Base-by-base conservation (phyloP, 1,284 basidiomycete species). In the Sporisorium exsertum region DNA sequence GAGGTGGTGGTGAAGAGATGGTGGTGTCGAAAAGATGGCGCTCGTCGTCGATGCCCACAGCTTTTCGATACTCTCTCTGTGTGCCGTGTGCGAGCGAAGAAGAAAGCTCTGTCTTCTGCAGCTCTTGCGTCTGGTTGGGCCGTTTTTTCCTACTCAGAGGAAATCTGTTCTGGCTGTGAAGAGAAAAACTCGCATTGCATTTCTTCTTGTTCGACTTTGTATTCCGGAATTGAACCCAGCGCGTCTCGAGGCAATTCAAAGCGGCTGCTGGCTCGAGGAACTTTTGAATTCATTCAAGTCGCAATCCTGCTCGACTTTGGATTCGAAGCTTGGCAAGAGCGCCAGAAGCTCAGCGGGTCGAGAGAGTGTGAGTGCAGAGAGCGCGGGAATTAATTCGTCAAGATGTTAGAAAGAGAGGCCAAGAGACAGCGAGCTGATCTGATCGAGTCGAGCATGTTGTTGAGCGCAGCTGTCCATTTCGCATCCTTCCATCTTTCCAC, bases 371-470 rank as follows among this genome's bases (percentile, higher is more conserved):
- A n/a, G n/a, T n/a, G n/a, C n/a, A n/a, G 37, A 40, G 37, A 13
- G 24, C 46, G 24, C 26, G 27, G 47, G 16, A 32, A 32, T 29
- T 32, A 13, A 47, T n/a, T 37, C 22, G 18, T 22, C 57, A 40
- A 58, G 26, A 58, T 58, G 57, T 58, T 58, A 58, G 57, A 37
- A 58, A 27, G 22, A 47, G 46, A 13, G 33, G 18, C 10, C 24
- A 16, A 37, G 37, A 26, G 24, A 37, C 40, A 40, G 9, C 51
- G 16, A 40, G 3, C 56, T 58, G 57, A 58, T 58, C 57, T 58
- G 57, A 58, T 58, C 57, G 57, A 58, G 47, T 58, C 20, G 22
- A 26, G 52, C 35, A 40, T 15, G 15, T 35, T 37, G 22, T 16
- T 2, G 37, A 18, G 37, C 56, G 15, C 42, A 47, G 15, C 45